phyloP scores from a whole-genome alignment of 371 early-diverging fungal genomes.

The Nematocida sp. region DNA sequence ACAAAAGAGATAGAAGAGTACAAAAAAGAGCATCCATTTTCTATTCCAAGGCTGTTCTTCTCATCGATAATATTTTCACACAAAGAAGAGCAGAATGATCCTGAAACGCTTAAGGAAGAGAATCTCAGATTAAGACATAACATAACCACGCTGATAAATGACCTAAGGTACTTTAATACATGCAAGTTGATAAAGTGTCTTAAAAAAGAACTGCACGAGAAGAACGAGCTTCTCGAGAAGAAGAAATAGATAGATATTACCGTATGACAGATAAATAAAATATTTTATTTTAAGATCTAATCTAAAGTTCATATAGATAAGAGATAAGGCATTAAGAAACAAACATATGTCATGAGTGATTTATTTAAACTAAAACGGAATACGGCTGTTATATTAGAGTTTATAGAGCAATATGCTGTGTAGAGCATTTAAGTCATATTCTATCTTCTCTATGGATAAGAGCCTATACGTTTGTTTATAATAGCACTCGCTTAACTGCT shows the following conservation, averaged over 20 bases:
- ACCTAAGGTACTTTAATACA: conserved; percentile 19
- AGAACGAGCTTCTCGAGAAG: background rate
- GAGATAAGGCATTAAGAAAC: too few species aligned
- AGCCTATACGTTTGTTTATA: background rate
- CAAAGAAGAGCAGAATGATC: background rate
- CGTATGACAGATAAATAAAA: background rate
- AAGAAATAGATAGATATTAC: conserved; percentile 1
- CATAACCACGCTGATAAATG: conserved; percentile 16
- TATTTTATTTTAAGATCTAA: background rate
- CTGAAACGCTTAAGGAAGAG: conserved; percentile 4
- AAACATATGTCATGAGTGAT: too few species aligned
- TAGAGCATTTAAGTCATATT: background rate
- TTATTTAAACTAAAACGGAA: too few species aligned
- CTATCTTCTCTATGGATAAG: background rate
- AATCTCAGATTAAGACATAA: conserved; percentile 33
- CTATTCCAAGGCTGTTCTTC: background rate
- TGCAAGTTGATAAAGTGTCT: conserved; percentile 5
- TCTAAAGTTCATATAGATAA: background rate
- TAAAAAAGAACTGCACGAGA: conserved; percentile 18
- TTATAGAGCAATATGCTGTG: too few species aligned
- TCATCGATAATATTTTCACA: conserved; percentile 27
- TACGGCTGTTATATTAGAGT: too few species aligned
- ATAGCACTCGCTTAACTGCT: background rate
- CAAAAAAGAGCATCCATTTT: conserved; percentile 23
- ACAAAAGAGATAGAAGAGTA: conserved; percentile 31